A percentile compares a stretch with the other conserved stretches of the same genome.
Evolutionary conservation across 192 early-diverging fungal species (phyloP).

Genomic region (Coemansia sp.): DNA sequence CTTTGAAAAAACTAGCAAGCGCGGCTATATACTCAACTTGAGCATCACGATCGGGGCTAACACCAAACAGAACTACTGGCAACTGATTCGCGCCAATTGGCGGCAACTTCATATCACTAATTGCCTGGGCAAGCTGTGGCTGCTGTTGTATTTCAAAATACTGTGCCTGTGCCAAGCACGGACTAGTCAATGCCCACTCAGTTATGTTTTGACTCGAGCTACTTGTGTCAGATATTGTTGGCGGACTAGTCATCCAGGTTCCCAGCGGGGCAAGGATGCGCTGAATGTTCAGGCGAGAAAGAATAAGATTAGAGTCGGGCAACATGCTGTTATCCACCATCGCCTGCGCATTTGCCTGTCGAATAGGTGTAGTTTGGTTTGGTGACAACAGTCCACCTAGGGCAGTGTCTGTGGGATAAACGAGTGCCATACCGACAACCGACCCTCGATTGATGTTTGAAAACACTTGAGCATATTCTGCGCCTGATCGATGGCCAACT

Average conservation of each 20-base stretch:
- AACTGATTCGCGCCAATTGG: background rate
- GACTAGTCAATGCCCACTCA: constrained; percentile 28
- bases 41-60: background rate
- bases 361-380: background rate
- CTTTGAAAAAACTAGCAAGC: constrained; percentile 1
- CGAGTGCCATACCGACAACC: constrained; percentile 34
- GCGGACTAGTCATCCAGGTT: constrained; percentile 11
- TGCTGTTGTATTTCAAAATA: constrained; percentile 26
- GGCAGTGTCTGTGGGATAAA: constrained; percentile 29
- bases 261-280: constrained; percentile 31
- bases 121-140: background rate
- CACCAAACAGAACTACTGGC: constrained; percentile 28
- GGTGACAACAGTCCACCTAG: constrained; percentile 15
- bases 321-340: constrained; percentile 9
- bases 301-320: constrained; percentile 5
- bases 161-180: constrained; percentile 35
- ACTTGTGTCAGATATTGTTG: constrained; percentile 4
- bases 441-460: constrained; percentile 9
- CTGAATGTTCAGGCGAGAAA: constrained; percentile 15
- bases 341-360: background rate
- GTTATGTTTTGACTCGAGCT: constrained; percentile 8
- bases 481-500: constrained; percentile 39
- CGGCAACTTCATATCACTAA: constrained; percentile 1
- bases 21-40: constrained; percentile 5
- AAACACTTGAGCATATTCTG: constrained; percentile 36